Percentiles rank a stretch among this genome's conserved stretches.
Conservation (phyloP, 1,139 yeast genomes). For the Pneumocystis carinii region DNA sequence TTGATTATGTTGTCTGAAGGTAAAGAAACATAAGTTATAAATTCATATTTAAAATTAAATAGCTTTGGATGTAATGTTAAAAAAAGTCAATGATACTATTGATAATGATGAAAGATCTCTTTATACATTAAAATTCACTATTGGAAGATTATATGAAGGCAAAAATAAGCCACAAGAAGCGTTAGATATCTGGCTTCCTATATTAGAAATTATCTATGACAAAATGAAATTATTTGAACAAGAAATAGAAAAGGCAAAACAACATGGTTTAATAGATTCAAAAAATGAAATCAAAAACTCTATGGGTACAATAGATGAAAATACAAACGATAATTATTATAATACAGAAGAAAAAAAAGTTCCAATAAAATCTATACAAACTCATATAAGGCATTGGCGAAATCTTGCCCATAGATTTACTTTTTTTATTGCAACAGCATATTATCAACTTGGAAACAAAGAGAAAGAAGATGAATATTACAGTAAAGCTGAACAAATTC, state of each 20-base stretch:
- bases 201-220: constrained; percentile 24
- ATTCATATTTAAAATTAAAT: constrained; percentile 40
- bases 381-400: constrained; percentile 29
- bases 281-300: constrained; percentile 21
- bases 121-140: constrained; percentile 31
- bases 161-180: constrained; percentile 38
- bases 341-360: constrained; percentile 4
- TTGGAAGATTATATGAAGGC: constrained; percentile 53
- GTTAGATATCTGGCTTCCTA: constrained; percentile 29
- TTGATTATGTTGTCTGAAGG: neutral
- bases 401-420: constrained; percentile 60
- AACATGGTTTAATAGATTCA: constrained; percentile 14
- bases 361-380: constrained; percentile 17
- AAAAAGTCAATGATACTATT: constrained; percentile 36
- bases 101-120: constrained; percentile 36
- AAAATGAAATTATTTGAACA: constrained; percentile 23
- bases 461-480: constrained; percentile 36
- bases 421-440: constrained; percentile 68
- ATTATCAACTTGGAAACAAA: constrained; percentile 40
- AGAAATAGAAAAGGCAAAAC: constrained; percentile 15
- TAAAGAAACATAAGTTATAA: constrained; percentile 7
- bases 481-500: constrained; percentile 45
- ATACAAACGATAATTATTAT: neutral
- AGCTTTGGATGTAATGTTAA: constrained; percentile 50
- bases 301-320: constrained; percentile 8